Evolutionary conservation across 768 basidiomycete genomes (phyloP).

Genomic region (Serendipita vermifera): DNA sequence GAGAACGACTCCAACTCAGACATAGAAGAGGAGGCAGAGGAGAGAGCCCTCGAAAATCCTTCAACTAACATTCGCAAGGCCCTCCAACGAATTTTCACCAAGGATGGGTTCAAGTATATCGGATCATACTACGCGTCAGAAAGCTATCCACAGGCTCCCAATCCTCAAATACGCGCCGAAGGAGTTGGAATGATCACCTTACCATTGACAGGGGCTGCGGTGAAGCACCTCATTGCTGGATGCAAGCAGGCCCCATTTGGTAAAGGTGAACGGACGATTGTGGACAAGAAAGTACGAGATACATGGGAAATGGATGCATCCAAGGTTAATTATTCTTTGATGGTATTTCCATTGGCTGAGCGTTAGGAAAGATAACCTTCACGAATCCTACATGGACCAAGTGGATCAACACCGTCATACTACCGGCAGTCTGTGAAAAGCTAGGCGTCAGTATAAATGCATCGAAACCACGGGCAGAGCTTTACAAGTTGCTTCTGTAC

Average conservation of each 20-base stretch:
- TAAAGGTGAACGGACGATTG: constrained; percentile 30
- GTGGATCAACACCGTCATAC: constrained; percentile 24
- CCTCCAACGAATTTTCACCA: no score
- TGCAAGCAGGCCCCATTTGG: constrained; percentile 35
- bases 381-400: constrained; percentile 30
- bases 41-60: no score
- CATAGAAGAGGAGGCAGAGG: no score
- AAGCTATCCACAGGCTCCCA: no score
- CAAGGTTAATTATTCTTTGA: constrained; percentile 15
- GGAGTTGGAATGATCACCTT: constrained; percentile 33
- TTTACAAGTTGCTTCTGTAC: constrained; percentile 38
- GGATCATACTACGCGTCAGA: no score
- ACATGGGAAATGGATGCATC: constrained; percentile 39
- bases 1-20: no score
- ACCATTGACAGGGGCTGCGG: constrained; percentile 31
- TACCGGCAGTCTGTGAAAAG: constrained; percentile 24
- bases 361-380: constrained; percentile 25
- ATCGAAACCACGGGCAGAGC: constrained; percentile 26
- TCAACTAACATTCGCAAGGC: no score
- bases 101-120: no score
- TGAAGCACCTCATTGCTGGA: constrained; percentile 25
- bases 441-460: constrained; percentile 27
- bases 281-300: constrained; percentile 34
- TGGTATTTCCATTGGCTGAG: no score
- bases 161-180: constrained; percentile 30